Conservation (phyloP, 192 early-diverging fungal genomes). For the Backusella mclennaniae region DNA sequence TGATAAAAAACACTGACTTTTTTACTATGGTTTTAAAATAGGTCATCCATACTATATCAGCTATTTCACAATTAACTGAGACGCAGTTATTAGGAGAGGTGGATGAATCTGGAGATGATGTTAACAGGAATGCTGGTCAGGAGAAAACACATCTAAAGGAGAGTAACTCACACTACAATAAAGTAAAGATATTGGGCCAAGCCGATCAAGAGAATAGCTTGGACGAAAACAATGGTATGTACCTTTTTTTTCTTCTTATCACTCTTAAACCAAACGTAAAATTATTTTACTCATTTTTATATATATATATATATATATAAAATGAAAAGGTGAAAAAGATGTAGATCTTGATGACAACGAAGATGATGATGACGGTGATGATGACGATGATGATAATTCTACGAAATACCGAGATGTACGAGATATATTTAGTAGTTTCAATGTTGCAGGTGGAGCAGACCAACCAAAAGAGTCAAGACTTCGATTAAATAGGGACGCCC, state of each 20-base stretch:
- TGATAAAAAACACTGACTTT: background rate
- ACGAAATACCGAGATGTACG: conserved; percentile 29
- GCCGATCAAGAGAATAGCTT: background rate
- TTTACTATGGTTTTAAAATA: conserved; percentile 27
- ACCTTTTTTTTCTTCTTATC: background rate
- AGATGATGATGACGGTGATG: background rate
- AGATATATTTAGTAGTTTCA: conserved; percentile 31
- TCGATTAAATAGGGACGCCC: conserved; percentile 3
- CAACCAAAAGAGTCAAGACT: conserved; percentile 8
- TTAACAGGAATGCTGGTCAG: conserved; percentile 9
- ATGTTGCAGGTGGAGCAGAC: background rate
- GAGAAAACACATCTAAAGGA: conserved; percentile 8
- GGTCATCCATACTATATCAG: conserved; percentile 74
- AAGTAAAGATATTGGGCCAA: background rate
- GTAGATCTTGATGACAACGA: background rate
- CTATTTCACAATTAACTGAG: conserved; percentile 20
- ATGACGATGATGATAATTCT: background rate
- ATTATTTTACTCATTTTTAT: background rate
- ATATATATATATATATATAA: background rate
- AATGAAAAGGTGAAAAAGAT: background rate
- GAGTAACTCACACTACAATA: background rate
- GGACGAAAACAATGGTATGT: background rate
- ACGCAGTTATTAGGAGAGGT: conserved; percentile 10
- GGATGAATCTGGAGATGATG: conserved; percentile 5
- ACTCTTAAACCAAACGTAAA: background rate